Percentiles rank a stretch among this genome's conserved stretches.
phyloP scores from a whole-genome alignment of 306 rosid species.

The Casuarina glauca region DNA sequence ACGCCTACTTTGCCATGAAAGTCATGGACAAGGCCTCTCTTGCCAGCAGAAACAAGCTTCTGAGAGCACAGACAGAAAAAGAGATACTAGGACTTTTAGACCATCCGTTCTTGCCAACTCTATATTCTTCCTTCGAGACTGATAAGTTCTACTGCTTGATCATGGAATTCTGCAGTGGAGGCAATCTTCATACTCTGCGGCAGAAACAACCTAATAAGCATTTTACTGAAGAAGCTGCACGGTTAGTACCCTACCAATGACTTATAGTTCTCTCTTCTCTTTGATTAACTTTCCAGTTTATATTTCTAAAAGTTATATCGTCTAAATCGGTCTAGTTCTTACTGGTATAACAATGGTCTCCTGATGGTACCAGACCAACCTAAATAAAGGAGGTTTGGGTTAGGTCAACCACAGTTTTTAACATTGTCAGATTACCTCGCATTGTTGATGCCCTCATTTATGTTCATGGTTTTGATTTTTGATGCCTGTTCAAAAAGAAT shows the following conservation, averaged over 20 bases:
- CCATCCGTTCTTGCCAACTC: conserved; percentile 89
- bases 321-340: not conserved
- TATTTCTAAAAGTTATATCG: not conserved
- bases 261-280: not conserved
- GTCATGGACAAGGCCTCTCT: conserved; percentile 91
- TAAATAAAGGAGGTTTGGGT: too few relatives aligned
- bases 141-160: conserved; percentile 81
- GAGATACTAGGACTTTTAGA: conserved; percentile 95
- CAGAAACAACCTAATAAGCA: conserved; percentile 88
- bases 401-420: too few relatives aligned
- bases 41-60: conserved; percentile 77
- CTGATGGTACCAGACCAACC: too few relatives aligned
- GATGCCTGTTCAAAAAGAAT: not conserved
- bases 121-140: conserved; percentile 80
- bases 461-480: not conserved
- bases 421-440: too few relatives aligned
- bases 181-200: conserved; percentile 85
- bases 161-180: conserved; percentile 93
- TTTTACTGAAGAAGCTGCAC: conserved; percentile 88
- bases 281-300: not conserved
- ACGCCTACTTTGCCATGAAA: conserved; percentile 76
- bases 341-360: too few relatives aligned
- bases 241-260: conserved; percentile 43
- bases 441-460: not conserved
- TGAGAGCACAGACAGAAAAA: conserved; percentile 82